A percentile compares a stretch with the other conserved stretches of the same genome.
These are phyloP conservation scores for Tulasnella sp. DNA, from an alignment of 768 basidiomycete genomes.

Conservation along the genomic window DNA sequence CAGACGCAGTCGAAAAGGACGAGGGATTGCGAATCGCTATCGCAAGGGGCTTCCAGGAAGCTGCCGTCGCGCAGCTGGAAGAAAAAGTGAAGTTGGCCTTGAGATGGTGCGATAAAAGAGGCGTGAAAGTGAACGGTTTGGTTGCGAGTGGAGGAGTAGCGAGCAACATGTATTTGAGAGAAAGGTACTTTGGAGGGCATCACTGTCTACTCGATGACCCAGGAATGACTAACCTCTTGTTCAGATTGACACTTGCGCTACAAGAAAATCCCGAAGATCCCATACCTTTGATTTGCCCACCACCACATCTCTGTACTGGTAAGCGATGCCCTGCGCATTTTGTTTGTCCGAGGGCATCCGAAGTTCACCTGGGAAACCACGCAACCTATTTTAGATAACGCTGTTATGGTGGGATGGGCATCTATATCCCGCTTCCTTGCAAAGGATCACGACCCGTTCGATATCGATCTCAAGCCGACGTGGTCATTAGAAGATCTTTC, in stretches of 20 bases:
- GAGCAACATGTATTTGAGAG: conserved; percentile 64
- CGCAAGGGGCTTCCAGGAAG: conserved; percentile 64
- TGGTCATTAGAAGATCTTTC: conserved; percentile 67
- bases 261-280: neutral
- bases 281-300: conserved; percentile 11
- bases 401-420: conserved; percentile 94
- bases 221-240: conserved; percentile 39
- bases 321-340: neutral
- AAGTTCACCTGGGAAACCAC: neutral
- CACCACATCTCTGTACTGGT: conserved; percentile 14
- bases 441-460: conserved; percentile 53
- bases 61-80: conserved; percentile 64
- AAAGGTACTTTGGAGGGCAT: conserved; percentile 38
- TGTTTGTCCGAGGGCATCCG: neutral
- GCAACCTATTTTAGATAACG: conserved; percentile 60
- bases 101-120: conserved; percentile 37
- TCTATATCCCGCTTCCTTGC: conserved; percentile 71
- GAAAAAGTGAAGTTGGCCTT: conserved; percentile 59
- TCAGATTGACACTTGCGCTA: neutral
- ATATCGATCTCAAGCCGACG: conserved; percentile 52
- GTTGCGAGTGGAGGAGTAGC: conserved; percentile 93
- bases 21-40: conserved; percentile 34
- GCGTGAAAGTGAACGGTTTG: conserved; percentile 46
- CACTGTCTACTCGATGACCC: conserved; percentile 5
- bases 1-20: conserved; percentile 13